Percentiles rank a stretch among this genome's conserved stretches.
Conservation (phyloP, 225 moss, liverwort and hornwort species). For the Antitrichia curtipendula region DNA sequence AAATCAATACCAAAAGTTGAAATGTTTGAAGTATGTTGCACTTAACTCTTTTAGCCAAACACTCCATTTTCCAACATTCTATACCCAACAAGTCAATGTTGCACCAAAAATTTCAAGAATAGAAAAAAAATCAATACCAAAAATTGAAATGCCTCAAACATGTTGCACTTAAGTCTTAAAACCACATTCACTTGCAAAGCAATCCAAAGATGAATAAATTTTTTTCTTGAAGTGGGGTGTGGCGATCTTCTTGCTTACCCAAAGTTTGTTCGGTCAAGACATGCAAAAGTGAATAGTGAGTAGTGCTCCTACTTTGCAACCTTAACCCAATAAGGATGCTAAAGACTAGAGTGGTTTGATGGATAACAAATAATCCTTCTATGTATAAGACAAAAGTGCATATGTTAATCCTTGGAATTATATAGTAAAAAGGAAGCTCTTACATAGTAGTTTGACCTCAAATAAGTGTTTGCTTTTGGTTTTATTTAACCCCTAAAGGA, state of each 20-base stretch:
- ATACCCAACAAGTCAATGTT: background rate
- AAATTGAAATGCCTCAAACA: background rate
- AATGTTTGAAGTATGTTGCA: background rate
- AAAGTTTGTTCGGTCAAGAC: rapidly evolving
- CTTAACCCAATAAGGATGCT: too few species aligned
- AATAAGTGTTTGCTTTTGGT: too few species aligned
- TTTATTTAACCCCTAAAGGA: too few species aligned
- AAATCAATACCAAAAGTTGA: background rate
- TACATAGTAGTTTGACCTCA: too few species aligned
- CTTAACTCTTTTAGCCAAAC: rapidly evolving
- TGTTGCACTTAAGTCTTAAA: background rate
- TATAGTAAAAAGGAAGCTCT: too few species aligned
- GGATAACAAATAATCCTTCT: too few species aligned
- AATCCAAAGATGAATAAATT: background rate
- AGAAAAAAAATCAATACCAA: background rate
- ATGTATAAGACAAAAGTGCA: too few species aligned
- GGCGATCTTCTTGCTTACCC: background rate
- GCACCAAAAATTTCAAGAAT: background rate
- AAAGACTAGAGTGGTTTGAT: too few species aligned
- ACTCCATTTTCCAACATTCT: background rate
- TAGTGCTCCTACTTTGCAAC: background rate
- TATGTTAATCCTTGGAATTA: too few species aligned
- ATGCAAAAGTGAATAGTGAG: background rate
- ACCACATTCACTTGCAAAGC: rapidly evolving
- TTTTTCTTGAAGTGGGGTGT: rapidly evolving